Evolutionary conservation across 2,329 filamentous ascomycete species (phyloP), one percentile per base, ranked within the genome.

Genomic region (Huntiella moniliformis): DNA sequence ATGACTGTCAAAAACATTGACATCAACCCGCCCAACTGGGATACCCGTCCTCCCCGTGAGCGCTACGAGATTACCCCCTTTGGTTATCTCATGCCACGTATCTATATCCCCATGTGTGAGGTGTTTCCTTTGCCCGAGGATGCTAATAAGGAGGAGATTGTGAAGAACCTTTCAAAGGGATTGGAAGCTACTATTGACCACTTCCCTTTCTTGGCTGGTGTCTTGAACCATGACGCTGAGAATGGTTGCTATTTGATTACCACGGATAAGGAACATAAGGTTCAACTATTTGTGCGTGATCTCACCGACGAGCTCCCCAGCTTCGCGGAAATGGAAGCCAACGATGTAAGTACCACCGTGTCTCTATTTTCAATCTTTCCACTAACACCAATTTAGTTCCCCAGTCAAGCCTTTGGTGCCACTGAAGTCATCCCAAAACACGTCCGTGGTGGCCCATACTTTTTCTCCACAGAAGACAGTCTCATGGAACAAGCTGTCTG

Each of bases 1-100:
- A 41, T 18, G 2, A 7, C 8, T 22, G 5, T 28, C 12, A 33
- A 35, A 33, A 37, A 46, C 6, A 34, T 46, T 16, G 5, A 28
- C 3, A 28, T 46, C 5, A 46, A 36, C 38, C 44, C 44, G 2
- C 28, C 44, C 37, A 40, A 46, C 28, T 46, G 38, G 44, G 15
- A 39, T 4, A 12, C 37, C 12, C 44, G 44, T 6, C 44, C 44
- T 7, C 17, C 22, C 5, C 31, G n/a, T 2, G 44, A 46, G 16
- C 37, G 15, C n/a, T 46, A 40, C 13, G 44, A 46, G 35, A 35
- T 41, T 13, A 46, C 37, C 31, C 44, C 44, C 22, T 41, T 46
- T 38, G 44, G 44, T 7, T 46, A 46, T 16, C 41, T 40, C 10
- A 46, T 46, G 44, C 44, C 44, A 13, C 44, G 44, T 17, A 41